phyloP scores from a whole-genome alignment of 345 rosid genomes.

The Reutealis trisperma region DNA sequence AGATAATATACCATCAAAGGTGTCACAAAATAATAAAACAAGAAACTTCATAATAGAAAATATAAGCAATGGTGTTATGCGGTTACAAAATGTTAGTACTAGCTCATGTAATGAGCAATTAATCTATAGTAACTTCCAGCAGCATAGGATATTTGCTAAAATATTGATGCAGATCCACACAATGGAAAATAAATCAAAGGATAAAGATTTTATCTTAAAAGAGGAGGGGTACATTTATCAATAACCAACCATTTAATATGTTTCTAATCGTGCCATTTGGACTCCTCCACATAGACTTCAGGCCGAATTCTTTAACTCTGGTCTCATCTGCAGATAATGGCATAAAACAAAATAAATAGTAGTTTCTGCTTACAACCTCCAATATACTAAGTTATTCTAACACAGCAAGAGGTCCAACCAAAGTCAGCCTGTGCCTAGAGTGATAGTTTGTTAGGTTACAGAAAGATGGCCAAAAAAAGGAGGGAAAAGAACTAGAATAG shows the following conservation, averaged over 20 bases:
- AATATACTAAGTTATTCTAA: neutral
- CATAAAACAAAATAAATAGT: neutral
- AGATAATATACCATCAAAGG: neutral
- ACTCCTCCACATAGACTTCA: constrained; percentile 94
- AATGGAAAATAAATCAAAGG: neutral
- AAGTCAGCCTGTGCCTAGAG: neutral
- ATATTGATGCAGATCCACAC: neutral
- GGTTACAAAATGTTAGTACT: neutral
- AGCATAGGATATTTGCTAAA: neutral
- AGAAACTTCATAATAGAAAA: neutral
- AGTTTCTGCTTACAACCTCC: neutral
- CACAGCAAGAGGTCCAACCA: neutral
- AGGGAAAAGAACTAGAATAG: constrained; percentile 15
- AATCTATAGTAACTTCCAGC: neutral
- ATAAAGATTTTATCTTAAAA: neutral
- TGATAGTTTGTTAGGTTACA: neutral
- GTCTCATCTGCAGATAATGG: constrained; percentile 72
- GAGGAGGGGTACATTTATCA: neutral
- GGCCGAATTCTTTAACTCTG: constrained; percentile 90
- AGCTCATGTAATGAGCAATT: neutral
- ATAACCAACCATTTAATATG: constrained; percentile 79
- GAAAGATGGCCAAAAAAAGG: neutral
- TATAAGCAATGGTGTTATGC: neutral
- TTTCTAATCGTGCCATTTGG: constrained; percentile 99
- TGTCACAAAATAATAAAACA: neutral